Conservation (phyloP, 1,139 yeast species). For the Insectozyma bohioensis region DNA sequence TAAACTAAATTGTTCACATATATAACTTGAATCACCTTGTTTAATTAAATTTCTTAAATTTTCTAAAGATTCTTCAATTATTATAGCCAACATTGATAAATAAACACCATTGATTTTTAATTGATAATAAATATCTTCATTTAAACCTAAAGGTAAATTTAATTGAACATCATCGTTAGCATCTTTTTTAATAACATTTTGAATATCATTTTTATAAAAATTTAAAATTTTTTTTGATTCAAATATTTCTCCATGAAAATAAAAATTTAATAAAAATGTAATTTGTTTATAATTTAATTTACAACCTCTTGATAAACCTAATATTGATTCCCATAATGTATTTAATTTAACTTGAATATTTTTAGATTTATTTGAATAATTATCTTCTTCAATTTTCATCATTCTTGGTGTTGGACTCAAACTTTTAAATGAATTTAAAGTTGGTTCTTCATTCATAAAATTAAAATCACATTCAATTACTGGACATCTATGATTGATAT, state of each 20-base stretch:
- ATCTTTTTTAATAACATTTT: slow-evolving; percentile 17
- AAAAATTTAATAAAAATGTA: slow-evolving; percentile 32
- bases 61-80: slow-evolving; percentile 34
- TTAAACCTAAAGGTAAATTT: slow-evolving; percentile 12
- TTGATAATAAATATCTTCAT: slow-evolving; percentile 6
- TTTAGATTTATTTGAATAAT: slow-evolving; percentile 1
- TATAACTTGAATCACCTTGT: slow-evolving; percentile 14
- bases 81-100: slow-evolving; percentile 30
- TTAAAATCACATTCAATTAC: slow-evolving; percentile 44
- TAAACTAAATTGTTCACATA: slow-evolving; percentile 17
- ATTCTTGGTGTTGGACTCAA: slow-evolving; percentile 6
- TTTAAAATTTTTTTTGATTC: slow-evolving; percentile 25
- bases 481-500: slow-evolving; percentile 40
- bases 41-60: slow-evolving; percentile 20
- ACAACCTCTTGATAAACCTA: slow-evolving; percentile 22
- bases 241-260: slow-evolving; percentile 21
- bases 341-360: slow-evolving; percentile 14
- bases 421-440: slow-evolving; percentile 12
- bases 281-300: slow-evolving; percentile 30
- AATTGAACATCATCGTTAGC: slow-evolving; percentile 18
- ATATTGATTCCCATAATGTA: slow-evolving; percentile 28
- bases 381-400: background rate
- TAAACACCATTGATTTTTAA: slow-evolving; percentile 26
- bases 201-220: slow-evolving; percentile 30
- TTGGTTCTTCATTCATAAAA: slow-evolving; percentile 30